These are phyloP conservation scores for Magnusiomyces starmeri DNA, from an alignment of 1,139 yeast genomes.

Conservation along the genomic window DNA sequence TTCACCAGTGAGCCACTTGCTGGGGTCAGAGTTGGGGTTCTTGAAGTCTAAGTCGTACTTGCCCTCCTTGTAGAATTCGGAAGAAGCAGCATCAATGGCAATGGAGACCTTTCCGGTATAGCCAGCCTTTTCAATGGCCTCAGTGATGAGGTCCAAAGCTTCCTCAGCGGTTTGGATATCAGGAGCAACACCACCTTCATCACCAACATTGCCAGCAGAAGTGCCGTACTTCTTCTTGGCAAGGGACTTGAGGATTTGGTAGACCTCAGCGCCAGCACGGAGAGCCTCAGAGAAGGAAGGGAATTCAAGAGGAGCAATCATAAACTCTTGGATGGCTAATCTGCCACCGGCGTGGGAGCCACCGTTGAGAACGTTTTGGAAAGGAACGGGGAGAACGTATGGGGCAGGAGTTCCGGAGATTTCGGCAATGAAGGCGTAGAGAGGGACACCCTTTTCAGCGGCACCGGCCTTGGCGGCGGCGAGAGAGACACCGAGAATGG, in stretches of 20 bases:
- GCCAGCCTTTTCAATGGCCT: slow-evolving; percentile 84
- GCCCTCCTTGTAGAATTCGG: slow-evolving; percentile 94
- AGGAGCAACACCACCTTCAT: slow-evolving; percentile 99
- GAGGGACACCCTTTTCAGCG: slow-evolving; percentile 78
- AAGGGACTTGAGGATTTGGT: slow-evolving; percentile 85
- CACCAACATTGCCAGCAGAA: slow-evolving; percentile 98
- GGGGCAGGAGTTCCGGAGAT: slow-evolving; percentile 60
- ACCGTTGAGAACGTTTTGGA: slow-evolving; percentile 97
- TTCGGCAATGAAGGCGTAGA: slow-evolving; percentile 77
- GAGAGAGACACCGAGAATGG: slow-evolving; percentile 89
- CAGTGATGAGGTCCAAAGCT: slow-evolving; percentile 86
- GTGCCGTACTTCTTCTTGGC: slow-evolving; percentile 92
- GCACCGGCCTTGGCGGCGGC: slow-evolving; percentile 95
- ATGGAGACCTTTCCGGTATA: slow-evolving; percentile 84
- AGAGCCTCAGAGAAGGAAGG: slow-evolving; percentile 83
- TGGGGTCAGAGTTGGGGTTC: slow-evolving; percentile 81
- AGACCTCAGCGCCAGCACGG: slow-evolving; percentile 93
- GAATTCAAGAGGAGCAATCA: slow-evolving; percentile 93
- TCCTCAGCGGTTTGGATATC: slow-evolving; percentile 86
- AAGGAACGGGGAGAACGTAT: slow-evolving; percentile 87
- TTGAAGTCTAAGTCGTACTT: slow-evolving; percentile 95
- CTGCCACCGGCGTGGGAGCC: slow-evolving; percentile 99
- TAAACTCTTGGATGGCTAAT: slow-evolving; percentile 96
- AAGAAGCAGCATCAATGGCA: slow-evolving; percentile 92
- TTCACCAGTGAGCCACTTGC: slow-evolving; percentile 84